These are phyloP conservation scores for Leucoagaricus sp. DNA, from an alignment of 1,284 basidiomycete species.

Conservation along the genomic window DNA sequence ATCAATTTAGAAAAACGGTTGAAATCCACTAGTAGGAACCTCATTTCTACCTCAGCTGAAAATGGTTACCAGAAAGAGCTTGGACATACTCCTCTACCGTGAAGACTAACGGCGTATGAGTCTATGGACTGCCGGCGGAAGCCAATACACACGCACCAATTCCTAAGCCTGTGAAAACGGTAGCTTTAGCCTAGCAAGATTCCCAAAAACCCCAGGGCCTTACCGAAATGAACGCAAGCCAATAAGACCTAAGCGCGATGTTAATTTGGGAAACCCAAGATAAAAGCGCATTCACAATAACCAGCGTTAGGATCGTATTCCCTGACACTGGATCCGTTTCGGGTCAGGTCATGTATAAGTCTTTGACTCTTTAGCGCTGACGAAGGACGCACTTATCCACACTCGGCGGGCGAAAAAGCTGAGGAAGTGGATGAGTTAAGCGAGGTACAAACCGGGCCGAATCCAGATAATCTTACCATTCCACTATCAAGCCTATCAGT, in stretches of 20 bases:
- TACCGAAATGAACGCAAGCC: slow-evolving; percentile 40
- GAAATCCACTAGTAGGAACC: slow-evolving; percentile 31
- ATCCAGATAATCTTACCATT: slow-evolving; percentile 31
- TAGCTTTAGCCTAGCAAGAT: slow-evolving; percentile 1
- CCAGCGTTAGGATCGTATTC: slow-evolving; percentile 32
- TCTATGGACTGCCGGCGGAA: not conserved
- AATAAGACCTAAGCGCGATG: slow-evolving; percentile 31
- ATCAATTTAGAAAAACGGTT: slow-evolving; percentile 35
- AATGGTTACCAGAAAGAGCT: not conserved
- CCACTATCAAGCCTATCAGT: slow-evolving; percentile 43
- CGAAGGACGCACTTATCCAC: slow-evolving; percentile 36
- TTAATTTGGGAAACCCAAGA: slow-evolving; percentile 1
- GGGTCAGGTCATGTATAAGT: slow-evolving; percentile 6
- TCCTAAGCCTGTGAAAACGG: slow-evolving; percentile 32
- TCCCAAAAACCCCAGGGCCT: slow-evolving; percentile 12
- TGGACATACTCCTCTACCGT: slow-evolving; percentile 37
- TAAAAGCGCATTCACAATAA: slow-evolving; percentile 32
- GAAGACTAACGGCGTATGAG: slow-evolving; percentile 31
- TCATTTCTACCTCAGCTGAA: slow-evolving; percentile 14
- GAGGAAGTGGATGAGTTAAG: not conserved
- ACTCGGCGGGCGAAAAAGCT: slow-evolving; percentile 48
- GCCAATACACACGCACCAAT: slow-evolving; percentile 30
- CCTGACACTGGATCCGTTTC: slow-evolving; percentile 33
- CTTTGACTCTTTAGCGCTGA: slow-evolving; percentile 3
- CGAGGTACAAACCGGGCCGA: not conserved